Percentiles rank a stretch among this genome's conserved stretches.
These are phyloP conservation scores for Picea abies DNA, from an alignment of 83 land plant species.

Conservation along the genomic window DNA sequence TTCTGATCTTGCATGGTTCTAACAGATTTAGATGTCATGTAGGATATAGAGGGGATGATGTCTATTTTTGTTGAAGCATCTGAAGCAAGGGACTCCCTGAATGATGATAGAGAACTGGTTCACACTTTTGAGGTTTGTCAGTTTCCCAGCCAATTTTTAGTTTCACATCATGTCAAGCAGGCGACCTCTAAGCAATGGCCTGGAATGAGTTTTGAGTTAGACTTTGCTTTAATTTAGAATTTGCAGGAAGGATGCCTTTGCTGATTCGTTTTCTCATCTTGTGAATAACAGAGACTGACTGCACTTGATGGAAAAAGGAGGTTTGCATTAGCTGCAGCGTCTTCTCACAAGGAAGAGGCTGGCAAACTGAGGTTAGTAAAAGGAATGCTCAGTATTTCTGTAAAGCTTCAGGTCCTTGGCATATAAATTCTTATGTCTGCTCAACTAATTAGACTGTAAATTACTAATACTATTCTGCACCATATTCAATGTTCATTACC, in stretches of 20 bases:
- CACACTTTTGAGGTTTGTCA: constrained; percentile 85
- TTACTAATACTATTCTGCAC: background rate
- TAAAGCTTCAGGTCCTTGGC: background rate
- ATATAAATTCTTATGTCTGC: background rate
- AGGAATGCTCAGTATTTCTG: background rate
- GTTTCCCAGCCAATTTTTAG: background rate
- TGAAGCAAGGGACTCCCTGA: constrained; percentile 86
- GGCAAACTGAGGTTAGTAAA: constrained; percentile 73
- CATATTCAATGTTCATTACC: too few species aligned
- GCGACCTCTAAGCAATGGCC: background rate
- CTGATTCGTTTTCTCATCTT: constrained; percentile 12
- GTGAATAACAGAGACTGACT: constrained; percentile 69
- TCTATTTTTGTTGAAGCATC: constrained; percentile 98
- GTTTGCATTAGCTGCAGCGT: constrained; percentile 98
- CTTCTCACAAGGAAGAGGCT: constrained; percentile 94
- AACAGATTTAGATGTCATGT: constrained; percentile 4
- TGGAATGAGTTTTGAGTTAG: background rate
- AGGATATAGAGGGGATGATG: constrained; percentile 99
- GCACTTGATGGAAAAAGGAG: constrained; percentile 94
- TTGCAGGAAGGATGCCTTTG: background rate
- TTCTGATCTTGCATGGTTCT: background rate
- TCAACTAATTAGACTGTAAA: background rate
- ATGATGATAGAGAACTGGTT: constrained; percentile 87
- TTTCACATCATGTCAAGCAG: background rate
- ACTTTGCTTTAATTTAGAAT: background rate